Evolutionary conservation across 2,329 filamentous ascomycete genomes (phyloP).

Genomic region (Magnaporthales sp.): DNA sequence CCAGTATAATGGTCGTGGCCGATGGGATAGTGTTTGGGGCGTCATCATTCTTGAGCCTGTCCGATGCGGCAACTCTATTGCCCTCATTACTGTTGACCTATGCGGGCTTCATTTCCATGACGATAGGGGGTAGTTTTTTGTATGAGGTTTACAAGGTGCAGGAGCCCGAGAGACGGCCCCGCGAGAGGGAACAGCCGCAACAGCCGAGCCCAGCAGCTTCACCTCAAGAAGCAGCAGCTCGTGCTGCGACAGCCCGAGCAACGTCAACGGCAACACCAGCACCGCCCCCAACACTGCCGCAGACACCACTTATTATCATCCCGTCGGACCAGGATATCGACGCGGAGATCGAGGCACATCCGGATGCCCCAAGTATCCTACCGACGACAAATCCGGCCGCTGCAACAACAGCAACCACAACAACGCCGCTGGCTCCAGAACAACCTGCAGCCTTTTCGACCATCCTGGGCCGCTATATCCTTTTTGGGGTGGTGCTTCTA

Average conservation of each 20-base stretch:
- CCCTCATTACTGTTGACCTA: constrained; percentile 47
- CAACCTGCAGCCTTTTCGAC: constrained; percentile 37
- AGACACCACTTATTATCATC: constrained; percentile 45
- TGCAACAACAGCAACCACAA: constrained; percentile 19
- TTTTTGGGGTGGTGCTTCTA: constrained; percentile 45
- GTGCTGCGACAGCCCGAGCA: constrained; percentile 10
- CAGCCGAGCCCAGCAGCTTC: constrained; percentile 9
- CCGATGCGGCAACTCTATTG: constrained; percentile 46
- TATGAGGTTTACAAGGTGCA: constrained; percentile 53
- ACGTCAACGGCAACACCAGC: constrained; percentile 12
- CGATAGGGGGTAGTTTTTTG: constrained; percentile 48
- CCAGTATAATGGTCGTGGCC: constrained; percentile 50
- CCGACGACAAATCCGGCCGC: constrained; percentile 18
- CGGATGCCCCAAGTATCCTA: constrained; percentile 20
- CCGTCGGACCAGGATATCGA: constrained; percentile 57
- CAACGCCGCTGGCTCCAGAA: constrained; percentile 20
- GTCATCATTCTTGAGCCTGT: constrained; percentile 47
- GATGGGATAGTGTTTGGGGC: constrained; percentile 51
- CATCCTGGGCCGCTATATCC: constrained; percentile 47
- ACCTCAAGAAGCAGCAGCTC: constrained; percentile 10
- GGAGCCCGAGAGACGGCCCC: constrained; percentile 43
- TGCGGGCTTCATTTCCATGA: constrained; percentile 45
- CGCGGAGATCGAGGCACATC: constrained; percentile 28
- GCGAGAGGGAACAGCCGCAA: constrained; percentile 24
- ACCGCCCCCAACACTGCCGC: constrained; percentile 11